These are phyloP conservation scores for Podaxis pistillaris DNA, from an alignment of 768 basidiomycete species.

Conservation along the genomic window DNA sequence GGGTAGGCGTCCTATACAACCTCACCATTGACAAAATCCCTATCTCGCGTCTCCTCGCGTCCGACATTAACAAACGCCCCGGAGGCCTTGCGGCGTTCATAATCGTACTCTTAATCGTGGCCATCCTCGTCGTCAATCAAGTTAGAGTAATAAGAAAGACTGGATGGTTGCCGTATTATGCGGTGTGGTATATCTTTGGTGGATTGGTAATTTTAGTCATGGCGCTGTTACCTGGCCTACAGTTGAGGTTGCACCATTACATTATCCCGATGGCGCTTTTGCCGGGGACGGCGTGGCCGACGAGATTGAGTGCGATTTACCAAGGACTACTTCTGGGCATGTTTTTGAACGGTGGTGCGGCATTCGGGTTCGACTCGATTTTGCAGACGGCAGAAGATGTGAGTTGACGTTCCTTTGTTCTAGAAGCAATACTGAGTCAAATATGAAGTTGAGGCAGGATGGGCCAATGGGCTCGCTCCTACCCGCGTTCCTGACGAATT, in stretches of 20 bases:
- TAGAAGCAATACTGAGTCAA: slow-evolving; percentile 6
- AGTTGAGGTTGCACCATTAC: slow-evolving; percentile 81
- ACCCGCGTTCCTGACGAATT: slow-evolving; percentile 72
- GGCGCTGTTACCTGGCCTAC: slow-evolving; percentile 64
- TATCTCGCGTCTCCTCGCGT: slow-evolving; percentile 69
- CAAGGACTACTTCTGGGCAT: slow-evolving; percentile 82
- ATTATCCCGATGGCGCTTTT: slow-evolving; percentile 72
- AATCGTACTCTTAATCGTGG: slow-evolving; percentile 62
- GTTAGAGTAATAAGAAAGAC: slow-evolving; percentile 80
- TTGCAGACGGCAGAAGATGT: slow-evolving; percentile 74
- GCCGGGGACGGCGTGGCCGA: slow-evolving; percentile 80
- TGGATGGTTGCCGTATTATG: slow-evolving; percentile 77
- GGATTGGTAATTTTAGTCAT: slow-evolving; percentile 67
- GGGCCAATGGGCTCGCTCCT: slow-evolving; percentile 67
- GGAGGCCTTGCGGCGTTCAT: slow-evolving; percentile 70
- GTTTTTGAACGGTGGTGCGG: slow-evolving; percentile 77
- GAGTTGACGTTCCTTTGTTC: slow-evolving; percentile 20
- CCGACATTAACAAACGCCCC: slow-evolving; percentile 61
- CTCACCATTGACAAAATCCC: slow-evolving; percentile 71
- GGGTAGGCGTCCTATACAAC: slow-evolving; percentile 77
- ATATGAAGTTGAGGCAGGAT: slow-evolving; percentile 63
- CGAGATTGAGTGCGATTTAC: slow-evolving; percentile 73
- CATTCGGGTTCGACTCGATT: slow-evolving; percentile 79
- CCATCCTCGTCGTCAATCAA: slow-evolving; percentile 68
- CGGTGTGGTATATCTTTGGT: slow-evolving; percentile 69